Evolutionary conservation across 495 filamentous ascomycete genomes (phyloP).

Genomic region (Podospora australis): DNA sequence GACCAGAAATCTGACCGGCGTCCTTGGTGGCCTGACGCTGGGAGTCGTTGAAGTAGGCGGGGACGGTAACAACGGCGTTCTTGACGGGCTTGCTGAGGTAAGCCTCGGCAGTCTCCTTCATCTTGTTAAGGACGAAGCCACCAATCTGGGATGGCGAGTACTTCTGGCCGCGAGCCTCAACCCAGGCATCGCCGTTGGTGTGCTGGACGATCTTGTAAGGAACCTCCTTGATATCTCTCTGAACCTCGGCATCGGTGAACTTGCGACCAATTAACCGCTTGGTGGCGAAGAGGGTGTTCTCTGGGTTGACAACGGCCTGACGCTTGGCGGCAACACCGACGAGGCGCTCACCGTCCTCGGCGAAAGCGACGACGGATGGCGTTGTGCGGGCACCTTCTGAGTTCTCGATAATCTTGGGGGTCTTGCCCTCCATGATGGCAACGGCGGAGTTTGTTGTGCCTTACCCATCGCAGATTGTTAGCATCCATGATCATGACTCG

Average conservation of each 20-base stretch:
- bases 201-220: conserved; percentile 99
- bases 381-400: conserved; percentile 83
- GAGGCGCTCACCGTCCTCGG: conserved; percentile 92
- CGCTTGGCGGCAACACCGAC: conserved; percentile 98
- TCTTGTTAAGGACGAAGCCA: conserved; percentile 94
- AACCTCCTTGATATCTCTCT: conserved; percentile 96
- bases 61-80: conserved; percentile 94
- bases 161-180: conserved; percentile 89
- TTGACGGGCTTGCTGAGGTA: conserved; percentile 84
- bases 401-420: conserved; percentile 96
- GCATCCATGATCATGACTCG: conserved; percentile 2
- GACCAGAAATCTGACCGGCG: conserved; percentile 89
- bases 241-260: conserved; percentile 91
- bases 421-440: conserved; percentile 94
- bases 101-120: conserved; percentile 95
- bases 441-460: conserved; percentile 98
- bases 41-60: conserved; percentile 97
- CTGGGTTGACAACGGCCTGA: conserved; percentile 97
- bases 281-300: conserved; percentile 98
- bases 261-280: conserved; percentile 99
- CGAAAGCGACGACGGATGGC: conserved; percentile 94
- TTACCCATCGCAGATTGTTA: conserved; percentile 22
- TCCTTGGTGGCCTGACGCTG: conserved; percentile 98
- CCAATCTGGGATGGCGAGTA: conserved; percentile 98
- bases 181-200: conserved; percentile 96